These are phyloP conservation scores for Geotrichum carabidarum DNA, from an alignment of 1,139 yeast species.

Conservation along the genomic window DNA sequence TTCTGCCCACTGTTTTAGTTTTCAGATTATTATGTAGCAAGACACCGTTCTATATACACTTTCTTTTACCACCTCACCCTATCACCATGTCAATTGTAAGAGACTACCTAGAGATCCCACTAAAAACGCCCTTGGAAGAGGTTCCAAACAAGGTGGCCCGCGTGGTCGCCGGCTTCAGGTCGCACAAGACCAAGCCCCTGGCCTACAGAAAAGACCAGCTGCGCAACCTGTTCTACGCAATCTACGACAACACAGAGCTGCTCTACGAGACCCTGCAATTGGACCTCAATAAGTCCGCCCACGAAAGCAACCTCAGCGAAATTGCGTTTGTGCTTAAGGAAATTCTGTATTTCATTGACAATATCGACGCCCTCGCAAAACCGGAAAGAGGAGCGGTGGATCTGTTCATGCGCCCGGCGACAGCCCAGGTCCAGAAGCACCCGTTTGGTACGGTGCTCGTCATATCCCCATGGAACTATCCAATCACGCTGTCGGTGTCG, in stretches of 20 bases:
- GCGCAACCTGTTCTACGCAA: conserved; percentile 60
- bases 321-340: conserved; percentile 50
- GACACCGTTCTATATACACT: too few relatives aligned
- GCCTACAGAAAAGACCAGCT: conserved; percentile 59
- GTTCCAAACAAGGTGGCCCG: conserved; percentile 48
- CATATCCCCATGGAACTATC: conserved; percentile 86
- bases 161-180: conserved; percentile 44
- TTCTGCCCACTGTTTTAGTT: background rate
- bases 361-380: conserved; percentile 58
- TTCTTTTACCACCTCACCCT: too few relatives aligned
- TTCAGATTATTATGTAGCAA: too few relatives aligned
- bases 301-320: conserved; percentile 63
- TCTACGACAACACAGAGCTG: conserved; percentile 55
- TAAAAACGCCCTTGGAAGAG: conserved; percentile 45
- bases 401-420: conserved; percentile 41
- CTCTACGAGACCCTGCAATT: conserved; percentile 54
- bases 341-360: conserved; percentile 53
- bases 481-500: conserved; percentile 56
- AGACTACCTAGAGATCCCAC: conserved; percentile 16
- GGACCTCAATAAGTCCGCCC: conserved; percentile 62
- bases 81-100: background rate
- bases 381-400: conserved; percentile 38
- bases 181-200: conserved; percentile 51
- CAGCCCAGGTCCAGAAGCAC: conserved; percentile 53
- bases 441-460: conserved; percentile 76